These are phyloP conservation scores for Avena atlantica DNA, from an alignment of 176 grass and related monocot genomes.

Conservation along the genomic window DNA sequence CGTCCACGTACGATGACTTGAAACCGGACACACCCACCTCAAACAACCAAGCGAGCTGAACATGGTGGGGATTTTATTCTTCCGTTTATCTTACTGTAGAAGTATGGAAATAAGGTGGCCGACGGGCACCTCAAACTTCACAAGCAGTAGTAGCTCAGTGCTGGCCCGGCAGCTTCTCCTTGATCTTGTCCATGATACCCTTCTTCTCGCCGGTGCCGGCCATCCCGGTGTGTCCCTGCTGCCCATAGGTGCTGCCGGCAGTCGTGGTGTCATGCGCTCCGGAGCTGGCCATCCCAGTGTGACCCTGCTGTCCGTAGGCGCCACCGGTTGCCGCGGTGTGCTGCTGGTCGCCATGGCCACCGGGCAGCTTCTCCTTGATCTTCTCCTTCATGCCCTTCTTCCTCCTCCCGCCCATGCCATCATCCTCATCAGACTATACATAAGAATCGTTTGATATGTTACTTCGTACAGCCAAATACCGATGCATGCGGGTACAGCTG, in stretches of 20 bases:
- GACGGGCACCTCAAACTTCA: background rate
- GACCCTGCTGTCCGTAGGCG: background rate
- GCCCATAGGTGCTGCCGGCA: background rate
- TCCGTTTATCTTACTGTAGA: background rate
- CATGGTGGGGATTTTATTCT: slow-evolving; percentile 14
- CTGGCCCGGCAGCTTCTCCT: slow-evolving; percentile 17
- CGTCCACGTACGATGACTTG: background rate
- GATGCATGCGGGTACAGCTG: background rate
- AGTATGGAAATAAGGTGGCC: background rate
- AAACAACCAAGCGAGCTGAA: background rate
- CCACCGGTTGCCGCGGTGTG: background rate
- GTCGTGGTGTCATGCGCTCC: background rate
- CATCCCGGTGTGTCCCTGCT: background rate
- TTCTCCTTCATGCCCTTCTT: slow-evolving; percentile 29
- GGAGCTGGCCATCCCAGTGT: background rate
- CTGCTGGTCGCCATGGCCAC: background rate
- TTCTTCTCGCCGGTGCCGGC: slow-evolving; percentile 23
- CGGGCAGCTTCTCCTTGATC: slow-evolving; percentile 27
- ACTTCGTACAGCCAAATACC: background rate
- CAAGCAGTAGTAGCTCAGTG: background rate
- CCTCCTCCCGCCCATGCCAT: slow-evolving; percentile 21
- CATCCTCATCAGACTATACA: background rate
- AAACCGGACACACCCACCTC: background rate
- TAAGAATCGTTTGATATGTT: no score
- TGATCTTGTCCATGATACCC: slow-evolving; percentile 19